Percentiles rank a stretch among this genome's conserved stretches.
phyloP scores from a whole-genome alignment of 441 rosid species.

The Dalechampia spathulata region DNA sequence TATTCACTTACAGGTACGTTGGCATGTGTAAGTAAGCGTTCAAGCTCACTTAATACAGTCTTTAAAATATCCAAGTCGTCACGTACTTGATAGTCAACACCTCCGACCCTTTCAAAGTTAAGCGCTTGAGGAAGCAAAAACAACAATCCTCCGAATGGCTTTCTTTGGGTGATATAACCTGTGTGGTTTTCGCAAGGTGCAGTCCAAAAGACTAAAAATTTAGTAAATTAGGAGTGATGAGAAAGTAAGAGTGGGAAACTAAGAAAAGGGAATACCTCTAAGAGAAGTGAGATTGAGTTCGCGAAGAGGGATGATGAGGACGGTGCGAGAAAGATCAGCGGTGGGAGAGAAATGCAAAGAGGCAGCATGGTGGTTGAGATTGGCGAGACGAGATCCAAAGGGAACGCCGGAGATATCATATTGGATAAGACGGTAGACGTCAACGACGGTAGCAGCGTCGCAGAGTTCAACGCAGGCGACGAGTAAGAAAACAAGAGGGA shows the following conservation, averaged over 20 bases:
- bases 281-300: conserved; percentile 62
- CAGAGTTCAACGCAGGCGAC: conserved; percentile 85
- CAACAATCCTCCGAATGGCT: conserved; percentile 77
- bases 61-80: conserved; percentile 30
- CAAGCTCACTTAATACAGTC: conserved; percentile 48
- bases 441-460: conserved; percentile 86
- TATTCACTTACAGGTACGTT: conserved; percentile 69
- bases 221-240: too few species aligned
- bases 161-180: conserved; percentile 64
- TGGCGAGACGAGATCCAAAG: conserved; percentile 84
- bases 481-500: conserved; percentile 58
- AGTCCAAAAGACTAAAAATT: neutral
- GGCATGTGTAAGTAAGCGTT: conserved; percentile 61
- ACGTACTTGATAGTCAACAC: neutral
- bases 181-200: neutral
- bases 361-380: conserved; percentile 83
- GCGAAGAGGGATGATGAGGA: conserved; percentile 70
- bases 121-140: conserved; percentile 76
- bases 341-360: conserved; percentile 69
- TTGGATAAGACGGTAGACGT: conserved; percentile 92
- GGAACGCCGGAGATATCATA: conserved; percentile 86
- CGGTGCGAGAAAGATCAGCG: conserved; percentile 84
- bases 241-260: neutral
- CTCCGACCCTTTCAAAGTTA: conserved; percentile 35
- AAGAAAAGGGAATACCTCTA: conserved; percentile 32